These are phyloP conservation scores for Pelargonium fulgidum DNA, from an alignment of 441 rosid species.

Conservation along the genomic window DNA sequence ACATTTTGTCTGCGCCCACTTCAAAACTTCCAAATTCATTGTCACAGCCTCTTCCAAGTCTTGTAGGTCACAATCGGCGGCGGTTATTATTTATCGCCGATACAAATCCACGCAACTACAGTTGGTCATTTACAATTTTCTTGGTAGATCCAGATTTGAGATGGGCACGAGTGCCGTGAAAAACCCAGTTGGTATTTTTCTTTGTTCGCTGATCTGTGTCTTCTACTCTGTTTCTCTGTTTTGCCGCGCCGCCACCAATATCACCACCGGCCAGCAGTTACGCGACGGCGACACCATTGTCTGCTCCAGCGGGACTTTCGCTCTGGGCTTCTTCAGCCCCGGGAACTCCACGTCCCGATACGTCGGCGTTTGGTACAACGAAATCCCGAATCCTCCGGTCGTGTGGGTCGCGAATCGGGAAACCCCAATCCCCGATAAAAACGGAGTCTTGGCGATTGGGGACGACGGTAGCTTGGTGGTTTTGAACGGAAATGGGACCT, in stretches of 20 bases:
- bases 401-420: conserved; percentile 84
- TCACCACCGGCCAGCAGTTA: background rate
- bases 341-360: conserved; percentile 34
- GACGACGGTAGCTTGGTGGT: conserved; percentile 51
- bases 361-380: conserved; percentile 67
- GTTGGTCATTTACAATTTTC: background rate
- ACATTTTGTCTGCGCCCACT: no score
- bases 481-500: conserved; percentile 26
- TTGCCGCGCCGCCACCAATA: background rate
- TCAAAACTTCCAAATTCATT: no score
- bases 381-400: conserved; percentile 34
- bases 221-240: background rate
- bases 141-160: background rate
- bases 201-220: background rate
- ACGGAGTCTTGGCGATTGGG: conserved; percentile 41
- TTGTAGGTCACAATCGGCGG: background rate
- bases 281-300: conserved; percentile 43
- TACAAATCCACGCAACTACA: background rate
- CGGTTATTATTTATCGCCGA: no score
- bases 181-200: background rate
- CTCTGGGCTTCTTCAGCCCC: conserved; percentile 60
- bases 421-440: conserved; percentile 35
- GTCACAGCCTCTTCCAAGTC: no score
- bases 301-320: conserved; percentile 39
- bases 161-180: background rate